Evolutionary conservation across 2,329 filamentous ascomycete species (phyloP).

Genomic region (Monilinia aucupariae): DNA sequence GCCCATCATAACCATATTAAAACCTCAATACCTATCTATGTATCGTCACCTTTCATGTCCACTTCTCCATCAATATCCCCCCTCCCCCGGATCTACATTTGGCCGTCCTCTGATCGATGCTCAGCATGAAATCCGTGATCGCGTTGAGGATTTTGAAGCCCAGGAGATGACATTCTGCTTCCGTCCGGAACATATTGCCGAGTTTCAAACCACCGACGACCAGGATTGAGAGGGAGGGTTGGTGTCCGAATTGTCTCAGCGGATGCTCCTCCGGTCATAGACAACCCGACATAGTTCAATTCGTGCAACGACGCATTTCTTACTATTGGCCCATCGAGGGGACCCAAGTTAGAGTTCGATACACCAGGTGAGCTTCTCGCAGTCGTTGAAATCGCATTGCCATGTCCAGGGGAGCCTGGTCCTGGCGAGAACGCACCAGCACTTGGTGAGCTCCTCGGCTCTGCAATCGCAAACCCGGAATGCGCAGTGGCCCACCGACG

Average conservation of each 20-base stretch:
- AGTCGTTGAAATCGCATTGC: neutral
- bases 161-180: neutral
- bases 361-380: slow-evolving; percentile 4
- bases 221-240: neutral
- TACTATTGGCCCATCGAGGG: neutral
- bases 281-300: neutral
- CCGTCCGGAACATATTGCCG: neutral
- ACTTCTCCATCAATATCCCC: neutral
- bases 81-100: neutral
- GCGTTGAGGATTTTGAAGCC: neutral
- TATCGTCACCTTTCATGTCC: neutral
- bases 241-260: neutral
- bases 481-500: neutral
- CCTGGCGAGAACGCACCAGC: neutral
- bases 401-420: neutral
- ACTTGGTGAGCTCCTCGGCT: neutral
- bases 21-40: neutral
- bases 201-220: neutral
- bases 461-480: neutral
- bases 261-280: neutral
- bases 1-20: neutral
- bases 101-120: neutral
- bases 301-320: neutral
- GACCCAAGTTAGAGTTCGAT: neutral
- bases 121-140: neutral